Evolutionary conservation across 2,329 filamentous ascomycete genomes (phyloP), one percentile per base, ranked within the genome.

Genomic region (Fusarium vanettenii): DNA sequence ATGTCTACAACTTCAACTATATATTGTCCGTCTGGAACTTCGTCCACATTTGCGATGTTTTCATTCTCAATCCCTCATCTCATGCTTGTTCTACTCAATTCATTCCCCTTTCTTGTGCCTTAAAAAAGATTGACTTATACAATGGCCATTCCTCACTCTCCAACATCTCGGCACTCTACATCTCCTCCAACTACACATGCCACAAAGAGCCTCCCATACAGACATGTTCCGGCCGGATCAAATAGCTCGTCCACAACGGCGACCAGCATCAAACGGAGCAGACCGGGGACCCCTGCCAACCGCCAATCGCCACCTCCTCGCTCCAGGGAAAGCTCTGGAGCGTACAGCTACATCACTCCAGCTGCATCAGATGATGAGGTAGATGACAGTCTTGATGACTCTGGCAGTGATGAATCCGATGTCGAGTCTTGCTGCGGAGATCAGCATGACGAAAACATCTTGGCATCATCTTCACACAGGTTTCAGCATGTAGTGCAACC

Each of bases 381-480:
- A 31, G 29, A 31, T 31, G 29, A 31, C 29, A 31, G 29, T n/a
- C 6, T 50, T 4, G 27, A 55, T 9, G 48, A 55, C 48, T 31
- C 48, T 55, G 48, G 20, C 29, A 20, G 18, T 31, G 48, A 55
- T 55, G 48, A 31, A 55, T 55, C 48, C 20, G 48, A 55, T 29
- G 18, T 20, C 11, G 48, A 55, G 27, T 55, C 48, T 11, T 55
- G 48, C 11, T 55, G 48, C 1, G 48, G 48, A 31, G 48, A 55
- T 7, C 27, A 20, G 27, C 8, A 11, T 14, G 27, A 55, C 5
- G 27, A 7, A 2, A 31, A 31, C 27, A 31, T 13, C 11, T 4
- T 25, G 18, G 27, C 13, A 3, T 8, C 20, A 8, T n/a, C 48
- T 55, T 2, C 14, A 10, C 48, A 55, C 27, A 9, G 2, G 48